Percentiles rank a stretch among this genome's conserved stretches.
phyloP scores from a whole-genome alignment of 768 basidiomycete genomes.

The Russula emetica region DNA sequence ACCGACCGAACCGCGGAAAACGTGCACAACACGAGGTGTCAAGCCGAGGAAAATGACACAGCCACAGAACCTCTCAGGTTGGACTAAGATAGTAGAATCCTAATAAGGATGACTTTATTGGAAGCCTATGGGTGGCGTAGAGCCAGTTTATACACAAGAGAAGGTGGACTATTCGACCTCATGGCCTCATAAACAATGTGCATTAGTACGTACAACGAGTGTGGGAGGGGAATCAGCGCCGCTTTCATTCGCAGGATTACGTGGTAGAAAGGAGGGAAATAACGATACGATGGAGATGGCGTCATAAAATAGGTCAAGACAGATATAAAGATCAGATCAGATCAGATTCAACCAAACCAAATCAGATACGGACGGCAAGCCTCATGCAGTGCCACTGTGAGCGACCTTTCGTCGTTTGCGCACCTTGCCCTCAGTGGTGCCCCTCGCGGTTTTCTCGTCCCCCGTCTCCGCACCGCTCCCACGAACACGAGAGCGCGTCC shows the following conservation, averaged over 20 bases:
- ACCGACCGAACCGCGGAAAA: no score
- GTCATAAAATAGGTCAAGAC: not conserved
- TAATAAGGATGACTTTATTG: not conserved
- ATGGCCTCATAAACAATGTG: not conserved
- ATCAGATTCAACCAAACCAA: no score
- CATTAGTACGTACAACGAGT: not conserved
- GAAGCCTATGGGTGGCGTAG: not conserved
- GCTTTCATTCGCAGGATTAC: no score
- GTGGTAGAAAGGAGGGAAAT: not conserved
- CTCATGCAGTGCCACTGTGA: not conserved
- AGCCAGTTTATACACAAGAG: not conserved
- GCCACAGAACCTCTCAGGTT: no score
- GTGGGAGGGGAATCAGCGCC: not conserved
- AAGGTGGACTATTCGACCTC: not conserved
- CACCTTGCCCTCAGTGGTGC: conserved; percentile 6
- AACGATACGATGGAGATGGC: not conserved
- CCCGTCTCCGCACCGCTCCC: conserved; percentile 16
- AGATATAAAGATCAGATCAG: not conserved
- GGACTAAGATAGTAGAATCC: no score
- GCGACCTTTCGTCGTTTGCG: conserved; percentile 23
- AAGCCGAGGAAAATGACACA: no score
- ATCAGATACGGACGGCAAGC: not conserved
- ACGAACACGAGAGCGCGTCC: conserved; percentile 19
- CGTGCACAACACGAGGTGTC: no score
- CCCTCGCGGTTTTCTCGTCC: conserved; percentile 20